Evolutionary conservation across 2,329 filamentous ascomycete genomes (phyloP), one percentile per base, ranked within the genome.

Genomic region (Aspergillus sojae): DNA sequence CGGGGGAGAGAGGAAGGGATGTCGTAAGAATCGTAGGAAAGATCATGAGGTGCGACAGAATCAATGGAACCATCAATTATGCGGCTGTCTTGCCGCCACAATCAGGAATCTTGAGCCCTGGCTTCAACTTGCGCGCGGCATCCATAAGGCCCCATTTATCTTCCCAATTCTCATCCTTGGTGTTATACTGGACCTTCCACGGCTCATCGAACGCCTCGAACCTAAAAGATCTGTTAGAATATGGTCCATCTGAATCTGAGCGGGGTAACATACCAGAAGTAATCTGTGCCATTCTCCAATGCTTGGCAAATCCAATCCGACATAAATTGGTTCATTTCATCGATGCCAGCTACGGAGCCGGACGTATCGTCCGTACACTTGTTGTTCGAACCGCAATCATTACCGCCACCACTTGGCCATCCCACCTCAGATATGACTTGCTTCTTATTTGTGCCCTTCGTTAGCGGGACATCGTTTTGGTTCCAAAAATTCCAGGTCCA

Each of bases 201-300:
- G 93, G 93, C 83, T 98, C 94, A 75, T 98, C 94, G 75, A 97
- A 98, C 11, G 93, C 93, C 75, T 94, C 92, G 76, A 98, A 97
- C 88, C 87, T 88, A 50, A 64, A 61, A 34, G 14, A 26, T 32
- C 39, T 50, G 64, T 74, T 66, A 75, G 67, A 16, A 23, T 19
- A 41, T 14, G 14, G 9, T 45, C 5, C 36, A 30, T 32, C 23
- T 9, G 26, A 45, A 26, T 21, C 36, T 6, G 32, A 43, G 6
- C 30, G 21, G 53, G 36, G 58, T 7, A 30, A 77, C 85, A 77
- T 78, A 89, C 94, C 94, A 98, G 75, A 97, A 97, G 77, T 96
- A 98, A 69, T 96, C 89, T 1, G 93, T 97, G 53, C 89, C 91
- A 72, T 97, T 96, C 28, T 81, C 82, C 66, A 97, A 79, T 12